Percentiles rank a stretch among this genome's conserved stretches.
Conservation (phyloP, 2,329 filamentous ascomycete genomes). For the Dactylellina leptospora region DNA sequence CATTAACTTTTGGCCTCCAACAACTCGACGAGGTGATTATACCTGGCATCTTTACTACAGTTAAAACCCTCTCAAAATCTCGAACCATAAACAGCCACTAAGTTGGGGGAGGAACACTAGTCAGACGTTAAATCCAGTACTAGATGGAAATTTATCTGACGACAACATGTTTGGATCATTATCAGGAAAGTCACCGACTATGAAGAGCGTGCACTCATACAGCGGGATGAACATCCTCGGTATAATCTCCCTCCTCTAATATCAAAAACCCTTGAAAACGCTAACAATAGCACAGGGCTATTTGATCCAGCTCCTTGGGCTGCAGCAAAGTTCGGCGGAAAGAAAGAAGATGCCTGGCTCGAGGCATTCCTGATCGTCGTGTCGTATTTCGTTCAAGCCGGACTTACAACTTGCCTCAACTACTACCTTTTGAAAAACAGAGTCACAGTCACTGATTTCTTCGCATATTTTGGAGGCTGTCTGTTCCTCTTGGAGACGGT, state of each 20-base stretch:
- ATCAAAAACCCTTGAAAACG: not conserved
- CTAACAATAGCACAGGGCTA: constrained; percentile 8
- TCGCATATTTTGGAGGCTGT: constrained; percentile 16
- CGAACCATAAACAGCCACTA: no score
- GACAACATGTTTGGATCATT: not conserved
- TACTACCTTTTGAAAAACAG: constrained; percentile 17
- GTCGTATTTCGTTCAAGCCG: constrained; percentile 19
- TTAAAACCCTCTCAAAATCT: no score
- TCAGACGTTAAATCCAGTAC: no score
- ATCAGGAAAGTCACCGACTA: not conserved
- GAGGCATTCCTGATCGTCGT: constrained; percentile 20
- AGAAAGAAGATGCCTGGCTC: constrained; percentile 9
- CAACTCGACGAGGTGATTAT: no score
- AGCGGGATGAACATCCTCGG: not conserved
- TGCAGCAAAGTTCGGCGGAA: not conserved
- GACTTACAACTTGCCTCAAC: constrained; percentile 8
- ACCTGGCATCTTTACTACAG: no score
- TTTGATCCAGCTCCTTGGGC: constrained; percentile 13
- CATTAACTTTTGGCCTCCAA: no score
- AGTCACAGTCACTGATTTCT: constrained; percentile 6
- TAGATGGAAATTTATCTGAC: no score
- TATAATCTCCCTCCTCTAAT: not conserved
- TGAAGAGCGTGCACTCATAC: not conserved
- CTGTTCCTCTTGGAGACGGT: constrained; percentile 20
- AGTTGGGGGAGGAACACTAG: no score